Conservation (phyloP, 2,329 filamentous ascomycete species). For the Metarhizium brunneum region DNA sequence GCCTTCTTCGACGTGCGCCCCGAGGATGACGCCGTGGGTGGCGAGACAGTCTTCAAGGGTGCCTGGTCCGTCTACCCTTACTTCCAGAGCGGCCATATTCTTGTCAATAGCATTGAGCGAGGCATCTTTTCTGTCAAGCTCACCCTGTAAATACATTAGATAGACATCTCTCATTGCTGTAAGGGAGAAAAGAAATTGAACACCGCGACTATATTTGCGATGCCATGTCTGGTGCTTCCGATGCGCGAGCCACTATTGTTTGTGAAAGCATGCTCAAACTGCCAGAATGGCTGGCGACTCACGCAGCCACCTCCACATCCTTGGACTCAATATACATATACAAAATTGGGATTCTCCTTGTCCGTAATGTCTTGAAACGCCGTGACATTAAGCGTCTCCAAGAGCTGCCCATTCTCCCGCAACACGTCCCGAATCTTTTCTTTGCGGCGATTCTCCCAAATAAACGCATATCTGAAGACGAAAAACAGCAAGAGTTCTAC, state of each 20-base stretch:
- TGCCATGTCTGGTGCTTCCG: too few species aligned
- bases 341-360: conserved; percentile 32
- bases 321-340: conserved; percentile 25
- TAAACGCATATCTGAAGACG: conserved; percentile 27
- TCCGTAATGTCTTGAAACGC: conserved; percentile 33
- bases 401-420: conserved; percentile 14
- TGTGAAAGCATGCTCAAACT: too few species aligned
- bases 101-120: conserved; percentile 40
- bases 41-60: conserved; percentile 27
- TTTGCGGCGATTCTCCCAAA: conserved; percentile 29
- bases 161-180: neutral
- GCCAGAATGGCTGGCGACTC: too few species aligned
- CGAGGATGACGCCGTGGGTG: conserved; percentile 38
- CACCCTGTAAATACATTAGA: neutral
- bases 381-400: conserved; percentile 25
- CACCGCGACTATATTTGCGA: too few species aligned
- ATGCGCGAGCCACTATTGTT: too few species aligned
- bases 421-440: conserved; percentile 23
- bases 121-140: conserved; percentile 33
- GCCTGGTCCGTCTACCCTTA: conserved; percentile 39
- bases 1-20: conserved; percentile 38
- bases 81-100: conserved; percentile 34
- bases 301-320: neutral
- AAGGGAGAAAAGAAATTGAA: too few species aligned
- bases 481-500: conserved; percentile 29